A percentile compares a stretch with the other conserved stretches of the same genome.
Conservation (phyloP, 2,329 filamentous ascomycete species). For the Allantophomopsis lycopodina region DNA sequence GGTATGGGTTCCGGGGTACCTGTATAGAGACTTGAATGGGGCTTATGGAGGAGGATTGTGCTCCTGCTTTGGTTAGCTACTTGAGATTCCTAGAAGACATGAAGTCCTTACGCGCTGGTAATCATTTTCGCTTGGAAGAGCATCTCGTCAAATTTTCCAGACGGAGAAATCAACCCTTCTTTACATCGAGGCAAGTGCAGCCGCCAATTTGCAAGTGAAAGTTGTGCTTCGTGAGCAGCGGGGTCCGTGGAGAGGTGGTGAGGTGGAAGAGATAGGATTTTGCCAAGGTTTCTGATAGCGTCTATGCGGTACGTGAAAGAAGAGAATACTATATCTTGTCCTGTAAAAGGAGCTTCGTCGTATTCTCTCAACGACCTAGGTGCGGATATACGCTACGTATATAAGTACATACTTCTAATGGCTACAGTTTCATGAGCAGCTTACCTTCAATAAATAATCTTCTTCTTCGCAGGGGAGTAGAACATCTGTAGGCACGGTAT, state of each 20-base stretch:
- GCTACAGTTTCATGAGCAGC: conserved; percentile 1
- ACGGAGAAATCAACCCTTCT: conserved; percentile 51
- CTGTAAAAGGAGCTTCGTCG: conserved; percentile 53
- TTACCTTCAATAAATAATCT: conserved; percentile 47
- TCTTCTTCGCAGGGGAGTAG: conserved; percentile 71
- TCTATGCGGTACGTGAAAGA: conserved; percentile 80
- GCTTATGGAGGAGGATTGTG: conserved; percentile 67
- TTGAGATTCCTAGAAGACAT: neutral
- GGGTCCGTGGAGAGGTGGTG: conserved; percentile 35
- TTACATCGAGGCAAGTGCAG: conserved; percentile 66
- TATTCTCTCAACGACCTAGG: conserved; percentile 59
- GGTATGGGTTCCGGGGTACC: too few relatives aligned
- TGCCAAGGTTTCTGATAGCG: conserved; percentile 63
- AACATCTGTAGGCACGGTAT: conserved; percentile 52
- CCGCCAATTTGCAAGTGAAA: conserved; percentile 57
- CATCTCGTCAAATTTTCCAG: conserved; percentile 71
- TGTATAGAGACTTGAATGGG: conserved; percentile 50
- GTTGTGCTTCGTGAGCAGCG: conserved; percentile 42
- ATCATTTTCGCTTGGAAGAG: conserved; percentile 89
- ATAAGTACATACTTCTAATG: conserved; percentile 2
- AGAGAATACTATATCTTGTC: conserved; percentile 59
- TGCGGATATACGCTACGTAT: conserved; percentile 38
- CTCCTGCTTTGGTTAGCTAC: conserved; percentile 22
- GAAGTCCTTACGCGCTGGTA: conserved; percentile 25
- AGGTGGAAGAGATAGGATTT: conserved; percentile 49